phyloP scores from a whole-genome alignment of 2,329 filamentous ascomycete species.

The Pseudogymnoascus sp. region DNA sequence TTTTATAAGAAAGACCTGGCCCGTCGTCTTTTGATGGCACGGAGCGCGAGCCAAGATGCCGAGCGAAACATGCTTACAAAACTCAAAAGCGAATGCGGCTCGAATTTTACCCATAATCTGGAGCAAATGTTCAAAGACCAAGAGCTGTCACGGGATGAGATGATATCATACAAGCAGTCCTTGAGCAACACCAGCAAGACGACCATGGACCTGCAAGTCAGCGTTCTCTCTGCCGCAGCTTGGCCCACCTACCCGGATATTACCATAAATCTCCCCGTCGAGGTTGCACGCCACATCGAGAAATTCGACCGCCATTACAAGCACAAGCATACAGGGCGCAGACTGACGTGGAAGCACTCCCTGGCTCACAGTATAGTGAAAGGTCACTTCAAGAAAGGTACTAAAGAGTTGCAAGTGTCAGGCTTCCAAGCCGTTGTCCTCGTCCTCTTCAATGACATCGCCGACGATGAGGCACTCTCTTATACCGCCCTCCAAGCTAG shows the following conservation, averaged over 20 bases:
- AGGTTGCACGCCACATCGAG: slow-evolving; percentile 67
- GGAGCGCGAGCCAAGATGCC: slow-evolving; percentile 78
- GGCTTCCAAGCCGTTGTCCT: slow-evolving; percentile 89
- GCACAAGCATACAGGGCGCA: slow-evolving; percentile 78
- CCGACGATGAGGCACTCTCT: slow-evolving; percentile 52
- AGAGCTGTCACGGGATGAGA: slow-evolving; percentile 85
- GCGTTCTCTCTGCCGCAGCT: slow-evolving; percentile 79
- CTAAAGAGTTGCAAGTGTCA: slow-evolving; percentile 83
- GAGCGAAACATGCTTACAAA: slow-evolving; percentile 49
- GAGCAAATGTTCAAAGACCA: slow-evolving; percentile 99
- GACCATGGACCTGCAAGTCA: slow-evolving; percentile 69
- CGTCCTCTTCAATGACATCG: slow-evolving; percentile 74
- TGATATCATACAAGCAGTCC: slow-evolving; percentile 73
- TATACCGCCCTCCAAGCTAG: slow-evolving; percentile 69
- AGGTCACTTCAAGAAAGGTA: slow-evolving; percentile 68
- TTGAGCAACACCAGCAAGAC: slow-evolving; percentile 43
- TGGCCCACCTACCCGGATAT: slow-evolving; percentile 79
- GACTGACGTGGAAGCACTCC: slow-evolving; percentile 84
- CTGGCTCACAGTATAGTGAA: slow-evolving; percentile 85
- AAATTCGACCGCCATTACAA: slow-evolving; percentile 83
- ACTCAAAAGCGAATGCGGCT: slow-evolving; percentile 86
- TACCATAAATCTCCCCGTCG: slow-evolving; percentile 62
- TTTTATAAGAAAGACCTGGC: slow-evolving; percentile 99
- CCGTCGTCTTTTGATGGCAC: slow-evolving; percentile 77
- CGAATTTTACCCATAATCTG: slow-evolving; percentile 89